Percentiles rank a stretch among this genome's conserved stretches.
Conservation (phyloP, 257 asterid genomes). For the Plantago ovata region DNA sequence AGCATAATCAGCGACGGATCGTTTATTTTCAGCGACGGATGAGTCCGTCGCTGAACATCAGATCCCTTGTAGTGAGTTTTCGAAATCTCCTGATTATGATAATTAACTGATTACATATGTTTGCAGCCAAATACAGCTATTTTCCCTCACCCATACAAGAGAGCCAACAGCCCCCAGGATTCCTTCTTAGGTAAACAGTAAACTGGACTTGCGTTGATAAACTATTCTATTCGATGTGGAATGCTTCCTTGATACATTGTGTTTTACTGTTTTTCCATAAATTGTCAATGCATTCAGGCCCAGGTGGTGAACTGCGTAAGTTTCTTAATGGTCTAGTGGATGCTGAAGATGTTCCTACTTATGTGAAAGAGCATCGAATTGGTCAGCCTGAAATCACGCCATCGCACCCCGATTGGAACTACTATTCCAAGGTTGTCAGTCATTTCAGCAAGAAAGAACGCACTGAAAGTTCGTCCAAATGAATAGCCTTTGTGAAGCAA, state of each 20-base stretch:
- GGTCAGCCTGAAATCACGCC: slow-evolving; percentile 53
- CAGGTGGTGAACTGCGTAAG: slow-evolving; percentile 25
- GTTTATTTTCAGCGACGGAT: too few species aligned
- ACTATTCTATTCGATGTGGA: too few species aligned
- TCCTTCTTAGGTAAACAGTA: slow-evolving; percentile 5
- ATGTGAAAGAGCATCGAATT: slow-evolving; percentile 38
- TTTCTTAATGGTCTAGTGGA: slow-evolving; percentile 38
- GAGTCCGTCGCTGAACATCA: too few species aligned
- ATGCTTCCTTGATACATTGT: too few species aligned
- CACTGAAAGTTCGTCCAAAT: background rate
- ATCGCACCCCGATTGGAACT: slow-evolving; percentile 41
- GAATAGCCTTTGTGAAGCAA: too few species aligned
- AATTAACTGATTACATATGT: too few species aligned
- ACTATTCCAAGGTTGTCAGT: slow-evolving; percentile 28
- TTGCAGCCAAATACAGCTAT: slow-evolving; percentile 52
- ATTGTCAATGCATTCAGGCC: slow-evolving; percentile 19
- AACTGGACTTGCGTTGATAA: too few species aligned
- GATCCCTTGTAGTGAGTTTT: too few species aligned
- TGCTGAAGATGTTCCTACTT: slow-evolving; percentile 43
- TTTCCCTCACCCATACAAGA: slow-evolving; percentile 25
- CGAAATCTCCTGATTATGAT: too few species aligned
- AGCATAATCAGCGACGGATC: too few species aligned
- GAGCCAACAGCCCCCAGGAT: background rate
- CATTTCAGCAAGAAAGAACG: background rate
- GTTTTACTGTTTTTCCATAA: background rate